Percentiles rank a stretch among this genome's conserved stretches.
phyloP scores from a whole-genome alignment of 306 rosid genomes.

The Lathyrus sativus region DNA sequence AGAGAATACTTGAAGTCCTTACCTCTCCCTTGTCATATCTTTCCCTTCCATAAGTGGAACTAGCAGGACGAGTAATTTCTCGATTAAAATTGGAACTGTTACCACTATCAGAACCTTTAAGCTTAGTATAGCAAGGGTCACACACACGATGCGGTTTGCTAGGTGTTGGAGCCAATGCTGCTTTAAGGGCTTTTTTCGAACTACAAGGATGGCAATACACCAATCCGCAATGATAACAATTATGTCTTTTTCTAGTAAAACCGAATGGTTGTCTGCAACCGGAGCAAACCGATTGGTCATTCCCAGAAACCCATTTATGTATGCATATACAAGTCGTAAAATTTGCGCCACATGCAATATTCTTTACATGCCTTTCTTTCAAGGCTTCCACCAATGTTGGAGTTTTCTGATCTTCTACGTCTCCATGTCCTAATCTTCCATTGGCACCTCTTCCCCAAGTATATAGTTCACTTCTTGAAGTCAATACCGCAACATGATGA shows the following conservation, averaged over 20 bases:
- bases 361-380: conserved; percentile 80
- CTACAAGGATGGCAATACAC: conserved; percentile 95
- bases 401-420: conserved; percentile 59
- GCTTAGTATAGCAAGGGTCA: conserved; percentile 78
- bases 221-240: conserved; percentile 91
- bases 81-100: conserved; percentile 41
- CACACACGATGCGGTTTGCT: conserved; percentile 98
- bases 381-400: conserved; percentile 90
- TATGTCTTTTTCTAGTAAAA: conserved; percentile 91
- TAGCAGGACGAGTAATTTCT: conserved; percentile 50
- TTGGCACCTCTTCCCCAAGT: conserved; percentile 97
- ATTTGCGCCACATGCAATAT: conserved; percentile 77
- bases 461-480: conserved; percentile 91
- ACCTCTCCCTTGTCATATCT: conserved; percentile 51
- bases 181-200: conserved; percentile 78
- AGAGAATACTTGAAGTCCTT: conserved; percentile 61
- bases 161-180: conserved; percentile 94
- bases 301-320: conserved; percentile 95
- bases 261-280: conserved; percentile 96
- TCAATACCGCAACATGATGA: conserved; percentile 76
- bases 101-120: conserved; percentile 62
- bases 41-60: conserved; percentile 57
- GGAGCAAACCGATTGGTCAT: conserved; percentile 87
- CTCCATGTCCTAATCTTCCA: conserved; percentile 96
- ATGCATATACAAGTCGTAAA: conserved; percentile 84